Conservation (phyloP, 169 alveolate species). For the Eimeria maxima region DNA sequence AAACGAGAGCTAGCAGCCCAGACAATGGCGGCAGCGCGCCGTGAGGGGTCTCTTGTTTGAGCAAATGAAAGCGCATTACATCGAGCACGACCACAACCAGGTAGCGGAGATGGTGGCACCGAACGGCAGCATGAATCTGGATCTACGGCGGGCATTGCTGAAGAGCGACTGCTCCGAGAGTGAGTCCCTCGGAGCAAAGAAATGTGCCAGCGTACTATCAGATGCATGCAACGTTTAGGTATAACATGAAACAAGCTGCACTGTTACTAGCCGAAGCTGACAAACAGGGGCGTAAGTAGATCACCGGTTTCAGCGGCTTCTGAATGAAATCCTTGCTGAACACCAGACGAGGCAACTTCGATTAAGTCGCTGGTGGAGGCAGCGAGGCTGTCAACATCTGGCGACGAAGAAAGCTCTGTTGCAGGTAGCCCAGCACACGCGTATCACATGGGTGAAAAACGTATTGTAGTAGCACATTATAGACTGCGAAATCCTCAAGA, state of each 20-base stretch:
- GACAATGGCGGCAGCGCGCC: slow-evolving; percentile 74
- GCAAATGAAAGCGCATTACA: not conserved
- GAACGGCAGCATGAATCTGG: not conserved
- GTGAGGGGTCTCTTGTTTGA: not conserved
- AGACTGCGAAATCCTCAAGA: slow-evolving; percentile 87
- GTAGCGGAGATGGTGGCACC: not conserved
- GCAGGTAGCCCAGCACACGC: slow-evolving; percentile 1
- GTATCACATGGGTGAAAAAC: not conserved
- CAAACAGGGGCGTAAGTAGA: slow-evolving; percentile 61
- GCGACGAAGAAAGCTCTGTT: slow-evolving; percentile 60
- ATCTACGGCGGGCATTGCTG: not conserved
- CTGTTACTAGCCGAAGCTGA: slow-evolving; percentile 74
- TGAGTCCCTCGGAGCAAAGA: not conserved
- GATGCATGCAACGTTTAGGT: slow-evolving; percentile 38
- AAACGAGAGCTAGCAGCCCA: slow-evolving; percentile 74
- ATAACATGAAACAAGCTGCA: slow-evolving; percentile 70
- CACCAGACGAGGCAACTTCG: slow-evolving; percentile 71
- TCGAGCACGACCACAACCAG: not conserved
- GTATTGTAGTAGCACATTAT: not conserved
- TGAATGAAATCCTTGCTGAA: not conserved
- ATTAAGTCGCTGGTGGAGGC: slow-evolving; percentile 71
- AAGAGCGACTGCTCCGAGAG: not conserved
- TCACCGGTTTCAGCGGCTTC: not conserved
- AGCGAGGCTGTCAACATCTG: slow-evolving; percentile 43
- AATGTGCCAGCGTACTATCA: not conserved